Base-by-base conservation (phyloP, 2,329 filamentous ascomycete species). In the Leptographium flavum region DNA sequence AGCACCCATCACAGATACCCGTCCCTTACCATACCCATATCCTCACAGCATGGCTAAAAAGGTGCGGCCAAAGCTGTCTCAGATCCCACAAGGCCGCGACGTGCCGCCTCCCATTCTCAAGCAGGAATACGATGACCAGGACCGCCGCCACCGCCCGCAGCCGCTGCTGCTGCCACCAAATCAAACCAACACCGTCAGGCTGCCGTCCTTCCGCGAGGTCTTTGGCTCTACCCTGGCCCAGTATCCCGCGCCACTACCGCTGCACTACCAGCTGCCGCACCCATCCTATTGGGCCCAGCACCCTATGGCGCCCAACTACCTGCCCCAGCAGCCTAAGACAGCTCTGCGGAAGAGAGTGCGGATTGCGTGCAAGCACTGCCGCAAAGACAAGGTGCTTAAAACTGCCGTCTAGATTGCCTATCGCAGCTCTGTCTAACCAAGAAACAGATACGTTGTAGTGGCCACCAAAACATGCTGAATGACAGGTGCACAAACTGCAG, bases 401-500 rank as follows among this genome's bases (percentile, higher is more conserved):
- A 55, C 6, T 27, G n/a, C 10, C 1, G 6, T 9, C 22, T 11
- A 4, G 13, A 2, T 11, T 35, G 31, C 5, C 21, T n/a, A 19
- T 17, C 27, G 25, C 19, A 3, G 10, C 14, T 17, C 15, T 13
- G 14, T 40, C 17, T 61, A 51, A 63, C 47, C 11, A n/a, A n/a
- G 10, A 14, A 19, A 17, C 47, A 77, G 73, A 78, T 78, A 50
- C 71, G 74, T 32, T 78, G 74, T 61, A 77, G 73, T 49, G 74
- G 74, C 25, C 76, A 76, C 50, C 69, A 73, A 47, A 75, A 72
- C 49, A 73, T 71, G 0, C 69, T 70, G 0, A 73, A 73, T 17
- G 74, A 73, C 11, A 75, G 76, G 51, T 78, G 74, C 52, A 69
- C 73, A 45, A 78, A 77, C 52, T 78, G 74, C 53, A 71, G 73